These are phyloP conservation scores for Cutaneotrichosporon dermatis DNA, from an alignment of 1,284 basidiomycete species.

Conservation along the genomic window DNA sequence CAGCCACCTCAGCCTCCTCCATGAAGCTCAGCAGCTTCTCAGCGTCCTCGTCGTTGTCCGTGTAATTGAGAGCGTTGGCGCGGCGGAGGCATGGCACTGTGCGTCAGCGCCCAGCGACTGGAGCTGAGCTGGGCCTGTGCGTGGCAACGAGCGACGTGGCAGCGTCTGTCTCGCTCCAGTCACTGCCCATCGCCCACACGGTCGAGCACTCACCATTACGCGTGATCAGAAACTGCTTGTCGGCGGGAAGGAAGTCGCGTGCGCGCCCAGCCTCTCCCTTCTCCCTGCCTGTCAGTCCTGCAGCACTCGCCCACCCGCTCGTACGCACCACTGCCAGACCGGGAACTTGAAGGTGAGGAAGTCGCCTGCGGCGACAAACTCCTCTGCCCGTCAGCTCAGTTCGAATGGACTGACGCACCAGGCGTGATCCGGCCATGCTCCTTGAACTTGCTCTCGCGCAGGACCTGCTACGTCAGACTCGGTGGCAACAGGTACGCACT, in stretches of 20 bases:
- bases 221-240: conserved; percentile 95
- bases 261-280: conserved; percentile 76
- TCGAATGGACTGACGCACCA: conserved; percentile 56
- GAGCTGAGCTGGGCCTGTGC: neutral
- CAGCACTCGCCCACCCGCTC: neutral
- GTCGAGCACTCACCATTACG: conserved; percentile 57
- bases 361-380: conserved; percentile 92
- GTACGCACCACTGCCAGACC: conserved; percentile 80
- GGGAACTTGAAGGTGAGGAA: conserved; percentile 94
- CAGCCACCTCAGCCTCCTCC: conserved; percentile 48
- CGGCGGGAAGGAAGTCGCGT: conserved; percentile 84
- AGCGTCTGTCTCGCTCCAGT: neutral
- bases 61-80: conserved; percentile 85
- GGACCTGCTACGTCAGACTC: conserved; percentile 58
- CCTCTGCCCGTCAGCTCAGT: conserved; percentile 58
- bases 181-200: neutral
- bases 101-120: neutral
- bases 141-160: neutral
- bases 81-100: conserved; percentile 83
- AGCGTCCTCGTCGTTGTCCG: conserved; percentile 88
- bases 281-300: conserved; percentile 59
- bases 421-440: conserved; percentile 96
- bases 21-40: conserved; percentile 68
- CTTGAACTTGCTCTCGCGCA: conserved; percentile 98
- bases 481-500: conserved; percentile 51